These are phyloP conservation scores for Catunica adiposa DNA, from an alignment of 2,329 filamentous ascomycete genomes.

Conservation along the genomic window DNA sequence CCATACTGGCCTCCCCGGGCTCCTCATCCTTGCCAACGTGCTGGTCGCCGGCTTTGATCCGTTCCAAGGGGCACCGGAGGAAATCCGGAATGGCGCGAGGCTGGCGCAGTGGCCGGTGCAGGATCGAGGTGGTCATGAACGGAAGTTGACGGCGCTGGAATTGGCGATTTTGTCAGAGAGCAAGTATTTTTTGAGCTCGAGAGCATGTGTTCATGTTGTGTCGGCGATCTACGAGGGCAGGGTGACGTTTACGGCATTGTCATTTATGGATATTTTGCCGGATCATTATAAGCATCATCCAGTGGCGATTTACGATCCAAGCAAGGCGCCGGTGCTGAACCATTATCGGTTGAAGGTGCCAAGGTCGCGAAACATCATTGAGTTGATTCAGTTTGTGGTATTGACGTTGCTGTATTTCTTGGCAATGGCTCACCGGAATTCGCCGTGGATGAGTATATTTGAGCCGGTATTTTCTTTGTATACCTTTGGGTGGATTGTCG, in stretches of 20 bases:
- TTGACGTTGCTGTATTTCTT: conserved; percentile 45
- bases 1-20: conserved; percentile 42
- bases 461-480: conserved; percentile 49
- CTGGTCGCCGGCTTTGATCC: conserved; percentile 13
- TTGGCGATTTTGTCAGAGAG: conserved; percentile 57
- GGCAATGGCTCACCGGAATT: conserved; percentile 45
- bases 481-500: conserved; percentile 49
- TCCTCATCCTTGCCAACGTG: conserved; percentile 49
- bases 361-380: conserved; percentile 47
- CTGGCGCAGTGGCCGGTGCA: conserved; percentile 24
- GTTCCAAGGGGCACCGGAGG: conserved; percentile 12
- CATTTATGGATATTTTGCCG: conserved; percentile 56
- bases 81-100: conserved; percentile 32
- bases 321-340: conserved; percentile 48
- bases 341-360: conserved; percentile 59
- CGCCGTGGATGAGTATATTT: conserved; percentile 21
- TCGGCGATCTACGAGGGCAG: conserved; percentile 52
- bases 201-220: conserved; percentile 53
- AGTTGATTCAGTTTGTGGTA: conserved; percentile 48
- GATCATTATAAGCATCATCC: conserved; percentile 58
- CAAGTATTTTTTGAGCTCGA: conserved; percentile 48
- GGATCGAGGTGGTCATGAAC: conserved; percentile 25
- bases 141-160: conserved; percentile 52
- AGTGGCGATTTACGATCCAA: conserved; percentile 52
- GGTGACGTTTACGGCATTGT: conserved; percentile 53